These are phyloP conservation scores for Boletus insuetus DNA, from an alignment of 768 basidiomycete species.

Conservation along the genomic window DNA sequence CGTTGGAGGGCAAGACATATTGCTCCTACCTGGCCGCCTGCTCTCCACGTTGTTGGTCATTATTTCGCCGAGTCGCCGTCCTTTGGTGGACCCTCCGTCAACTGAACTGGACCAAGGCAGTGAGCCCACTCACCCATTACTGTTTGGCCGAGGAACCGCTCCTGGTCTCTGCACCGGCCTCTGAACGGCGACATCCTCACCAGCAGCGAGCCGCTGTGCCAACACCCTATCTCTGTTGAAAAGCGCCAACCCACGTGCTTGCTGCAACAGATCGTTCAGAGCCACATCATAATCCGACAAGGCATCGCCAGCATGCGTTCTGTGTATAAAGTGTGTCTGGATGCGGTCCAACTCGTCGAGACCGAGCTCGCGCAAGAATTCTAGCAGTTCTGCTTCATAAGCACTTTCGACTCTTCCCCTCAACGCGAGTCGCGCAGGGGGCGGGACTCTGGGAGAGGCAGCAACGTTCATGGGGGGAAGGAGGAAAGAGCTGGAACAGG, in stretches of 20 bases:
- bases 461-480: slow-evolving; percentile 19
- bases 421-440: not conserved
- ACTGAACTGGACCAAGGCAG: no score
- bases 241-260: slow-evolving; percentile 15
- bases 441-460: slow-evolving; percentile 16
- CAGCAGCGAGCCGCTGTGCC: slow-evolving; percentile 19
- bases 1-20: slow-evolving; percentile 4
- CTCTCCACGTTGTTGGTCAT: not conserved
- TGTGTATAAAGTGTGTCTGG: slow-evolving; percentile 2
- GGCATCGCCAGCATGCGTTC: not conserved
- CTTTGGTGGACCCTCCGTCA: not conserved
- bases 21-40: not conserved
- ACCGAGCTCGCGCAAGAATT: slow-evolving; percentile 19
- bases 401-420: slow-evolving; percentile 11
- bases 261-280: slow-evolving; percentile 22
- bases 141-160: no score
- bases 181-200: not conserved
- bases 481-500: no score
- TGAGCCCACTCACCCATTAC: no score
- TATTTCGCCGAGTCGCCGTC: not conserved
- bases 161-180: no score
- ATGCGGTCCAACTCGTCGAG: slow-evolving; percentile 18
- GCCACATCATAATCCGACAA: slow-evolving; percentile 27
- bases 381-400: slow-evolving; percentile 25
- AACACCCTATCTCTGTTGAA: slow-evolving; percentile 22